These are phyloP conservation scores for Monilinia fructigena DNA, from an alignment of 2,329 filamentous ascomycete species.

Conservation along the genomic window DNA sequence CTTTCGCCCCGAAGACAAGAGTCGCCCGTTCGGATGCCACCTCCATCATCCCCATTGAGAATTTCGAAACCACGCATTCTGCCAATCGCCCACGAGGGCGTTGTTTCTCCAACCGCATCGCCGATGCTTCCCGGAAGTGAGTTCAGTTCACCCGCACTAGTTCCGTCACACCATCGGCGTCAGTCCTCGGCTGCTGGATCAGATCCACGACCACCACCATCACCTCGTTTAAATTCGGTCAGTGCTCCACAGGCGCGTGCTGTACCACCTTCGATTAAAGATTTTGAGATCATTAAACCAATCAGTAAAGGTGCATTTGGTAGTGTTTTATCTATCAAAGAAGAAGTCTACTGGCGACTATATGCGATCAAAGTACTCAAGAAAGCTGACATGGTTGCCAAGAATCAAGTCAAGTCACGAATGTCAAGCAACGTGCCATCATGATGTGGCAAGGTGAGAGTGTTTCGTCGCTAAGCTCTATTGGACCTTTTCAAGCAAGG, in stretches of 20 bases:
- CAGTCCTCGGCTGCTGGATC: constrained; percentile 91
- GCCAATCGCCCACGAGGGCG: constrained; percentile 58
- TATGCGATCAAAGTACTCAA: constrained; percentile 98
- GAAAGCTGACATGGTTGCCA: constrained; percentile 99
- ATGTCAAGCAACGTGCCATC: constrained; percentile 94
- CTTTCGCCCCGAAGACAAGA: constrained; percentile 81
- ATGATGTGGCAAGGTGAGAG: constrained; percentile 99
- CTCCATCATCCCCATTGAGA: constrained; percentile 81
- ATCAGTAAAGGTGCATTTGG: constrained; percentile 99
- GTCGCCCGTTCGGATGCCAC: constrained; percentile 74
- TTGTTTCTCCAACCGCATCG: constrained; percentile 84
- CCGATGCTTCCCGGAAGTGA: constrained; percentile 83
- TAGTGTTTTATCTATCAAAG: constrained; percentile 96
- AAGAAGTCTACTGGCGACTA: constrained; percentile 99
- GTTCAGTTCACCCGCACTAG: constrained; percentile 69
- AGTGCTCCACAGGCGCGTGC: constrained; percentile 80
- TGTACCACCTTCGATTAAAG: constrained; percentile 93
- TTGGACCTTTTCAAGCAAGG: constrained; percentile 99
- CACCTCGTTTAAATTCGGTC: constrained; percentile 75
- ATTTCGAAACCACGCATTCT: constrained; percentile 75
- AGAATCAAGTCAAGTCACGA: constrained; percentile 98
- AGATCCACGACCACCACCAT: constrained; percentile 65
- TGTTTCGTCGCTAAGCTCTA: constrained; percentile 97
- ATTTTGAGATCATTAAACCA: constrained; percentile 98
- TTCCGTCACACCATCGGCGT: constrained; percentile 72